These are phyloP conservation scores for Suillus discolor DNA, from an alignment of 768 basidiomycete species.

Conservation along the genomic window DNA sequence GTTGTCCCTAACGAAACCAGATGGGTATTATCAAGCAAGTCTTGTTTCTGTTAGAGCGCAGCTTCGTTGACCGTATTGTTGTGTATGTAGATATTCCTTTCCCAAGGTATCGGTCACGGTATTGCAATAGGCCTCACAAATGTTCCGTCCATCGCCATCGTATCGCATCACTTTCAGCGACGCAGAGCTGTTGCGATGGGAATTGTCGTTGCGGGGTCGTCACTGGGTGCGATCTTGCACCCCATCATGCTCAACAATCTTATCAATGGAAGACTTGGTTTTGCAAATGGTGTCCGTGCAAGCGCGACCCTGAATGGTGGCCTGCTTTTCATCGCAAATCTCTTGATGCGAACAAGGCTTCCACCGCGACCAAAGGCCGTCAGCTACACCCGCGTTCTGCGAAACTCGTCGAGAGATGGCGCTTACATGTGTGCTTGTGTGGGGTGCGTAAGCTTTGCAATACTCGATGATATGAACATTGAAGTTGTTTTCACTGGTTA, in stretches of 20 bases:
- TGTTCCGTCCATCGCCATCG: conserved; percentile 43
- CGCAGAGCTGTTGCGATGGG: conserved; percentile 46
- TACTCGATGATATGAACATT: conserved; percentile 12
- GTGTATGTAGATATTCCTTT: conserved; percentile 44
- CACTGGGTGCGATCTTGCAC: conserved; percentile 26
- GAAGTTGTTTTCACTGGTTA: not conserved
- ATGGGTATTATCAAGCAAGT: conserved; percentile 39
- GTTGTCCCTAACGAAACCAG: conserved; percentile 44
- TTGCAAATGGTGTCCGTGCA: conserved; percentile 46
- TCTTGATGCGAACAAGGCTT: conserved; percentile 42
- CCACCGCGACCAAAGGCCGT: conserved; percentile 21
- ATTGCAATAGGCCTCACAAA: conserved; percentile 42
- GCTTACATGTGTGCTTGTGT: conserved; percentile 27
- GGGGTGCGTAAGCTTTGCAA: conserved; percentile 18
- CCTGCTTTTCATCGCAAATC: conserved; percentile 36
- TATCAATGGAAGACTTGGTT: conserved; percentile 28
- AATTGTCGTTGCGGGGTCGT: conserved; percentile 43
- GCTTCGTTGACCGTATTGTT: conserved; percentile 18
- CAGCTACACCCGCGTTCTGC: conserved; percentile 22
- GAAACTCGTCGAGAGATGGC: conserved; percentile 20
- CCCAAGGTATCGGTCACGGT: conserved; percentile 42
- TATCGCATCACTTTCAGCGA: conserved; percentile 47
- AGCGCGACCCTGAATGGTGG: conserved; percentile 44
- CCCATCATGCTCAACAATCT: conserved; percentile 33
- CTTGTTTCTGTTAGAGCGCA: not conserved